These are phyloP conservation scores for Colletotrichum spaethianum DNA, from an alignment of 2,329 filamentous ascomycete genomes.

Conservation along the genomic window DNA sequence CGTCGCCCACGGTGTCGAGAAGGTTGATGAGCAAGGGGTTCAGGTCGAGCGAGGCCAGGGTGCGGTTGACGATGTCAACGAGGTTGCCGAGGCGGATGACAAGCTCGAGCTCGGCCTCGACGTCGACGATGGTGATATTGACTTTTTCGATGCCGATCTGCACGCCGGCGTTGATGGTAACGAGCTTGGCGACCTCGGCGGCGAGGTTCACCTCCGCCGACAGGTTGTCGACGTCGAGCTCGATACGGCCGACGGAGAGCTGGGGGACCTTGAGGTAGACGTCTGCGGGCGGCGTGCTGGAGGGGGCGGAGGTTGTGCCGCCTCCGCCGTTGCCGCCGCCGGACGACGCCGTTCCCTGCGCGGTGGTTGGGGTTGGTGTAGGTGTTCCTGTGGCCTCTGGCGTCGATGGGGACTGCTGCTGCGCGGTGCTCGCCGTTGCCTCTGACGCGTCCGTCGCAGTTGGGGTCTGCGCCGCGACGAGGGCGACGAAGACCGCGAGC, in stretches of 20 bases:
- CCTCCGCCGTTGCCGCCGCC: constrained; percentile 41
- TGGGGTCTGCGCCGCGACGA: constrained; percentile 51
- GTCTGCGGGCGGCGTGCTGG: constrained; percentile 62
- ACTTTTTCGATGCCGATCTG: constrained; percentile 64
- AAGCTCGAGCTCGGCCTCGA: constrained; percentile 71
- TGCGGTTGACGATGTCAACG: constrained; percentile 73
- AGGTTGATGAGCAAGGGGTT: constrained; percentile 73
- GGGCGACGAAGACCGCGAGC: constrained; percentile 48
- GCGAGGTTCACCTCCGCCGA: constrained; percentile 72
- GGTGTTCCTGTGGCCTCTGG: constrained; percentile 40
- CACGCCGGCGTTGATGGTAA: constrained; percentile 68
- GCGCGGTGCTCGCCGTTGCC: constrained; percentile 18
- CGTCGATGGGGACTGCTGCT: constrained; percentile 39
- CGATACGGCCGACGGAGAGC: constrained; percentile 71
- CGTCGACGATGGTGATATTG: constrained; percentile 74
- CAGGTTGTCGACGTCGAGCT: constrained; percentile 72
- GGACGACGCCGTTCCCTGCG: constrained; percentile 42
- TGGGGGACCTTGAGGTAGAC: constrained; percentile 71
- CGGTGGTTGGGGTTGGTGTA: constrained; percentile 34
- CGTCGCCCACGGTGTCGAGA: constrained; percentile 66
- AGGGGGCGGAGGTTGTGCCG: constrained; percentile 44
- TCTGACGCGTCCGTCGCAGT: constrained; percentile 44
- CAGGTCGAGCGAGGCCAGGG: constrained; percentile 70
- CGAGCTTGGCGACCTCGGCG: constrained; percentile 71
- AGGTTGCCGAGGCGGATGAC: constrained; percentile 72